These are phyloP conservation scores for Vigna mungo DNA, from an alignment of 306 rosid species.

Conservation along the genomic window DNA sequence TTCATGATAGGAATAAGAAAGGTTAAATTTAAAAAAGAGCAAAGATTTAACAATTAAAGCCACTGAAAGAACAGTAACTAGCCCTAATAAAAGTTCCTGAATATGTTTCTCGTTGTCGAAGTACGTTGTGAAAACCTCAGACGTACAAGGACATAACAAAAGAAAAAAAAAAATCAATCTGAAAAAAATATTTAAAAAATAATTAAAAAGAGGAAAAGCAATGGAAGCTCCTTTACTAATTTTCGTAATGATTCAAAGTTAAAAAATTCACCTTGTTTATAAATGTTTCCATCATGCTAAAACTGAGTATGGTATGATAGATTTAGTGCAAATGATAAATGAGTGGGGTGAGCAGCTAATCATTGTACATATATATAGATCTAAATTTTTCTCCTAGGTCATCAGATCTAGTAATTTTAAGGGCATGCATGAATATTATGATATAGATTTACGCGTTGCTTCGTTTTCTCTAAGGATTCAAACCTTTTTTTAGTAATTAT, in stretches of 20 bases:
- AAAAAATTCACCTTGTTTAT: neutral
- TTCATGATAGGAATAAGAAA: neutral
- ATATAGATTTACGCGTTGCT: slow-evolving; percentile 30
- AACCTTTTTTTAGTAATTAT: slow-evolving; percentile 52
- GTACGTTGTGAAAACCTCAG: neutral
- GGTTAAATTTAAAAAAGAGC: neutral
- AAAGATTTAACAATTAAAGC: neutral
- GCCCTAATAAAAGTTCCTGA: slow-evolving; percentile 1
- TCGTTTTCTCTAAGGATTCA: slow-evolving; percentile 46
- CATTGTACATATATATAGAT: slow-evolving; percentile 5
- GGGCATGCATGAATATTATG: slow-evolving; percentile 44
- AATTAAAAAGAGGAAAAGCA: neutral
- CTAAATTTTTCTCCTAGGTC: neutral
- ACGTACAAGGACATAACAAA: neutral
- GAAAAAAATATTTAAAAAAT: neutral
- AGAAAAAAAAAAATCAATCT: neutral
- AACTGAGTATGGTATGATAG: slow-evolving; percentile 1
- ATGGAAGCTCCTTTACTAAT: neutral
- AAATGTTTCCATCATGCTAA: slow-evolving; percentile 2
- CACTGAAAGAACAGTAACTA: too few relatives aligned
- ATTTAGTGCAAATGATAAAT: slow-evolving; percentile 3
- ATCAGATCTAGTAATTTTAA: slow-evolving; percentile 22
- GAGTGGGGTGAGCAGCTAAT: slow-evolving; percentile 1
- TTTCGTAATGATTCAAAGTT: neutral
- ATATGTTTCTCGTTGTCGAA: neutral